Conservation (phyloP, 495 filamentous ascomycete genomes). For the Xylaria palmicola region DNA sequence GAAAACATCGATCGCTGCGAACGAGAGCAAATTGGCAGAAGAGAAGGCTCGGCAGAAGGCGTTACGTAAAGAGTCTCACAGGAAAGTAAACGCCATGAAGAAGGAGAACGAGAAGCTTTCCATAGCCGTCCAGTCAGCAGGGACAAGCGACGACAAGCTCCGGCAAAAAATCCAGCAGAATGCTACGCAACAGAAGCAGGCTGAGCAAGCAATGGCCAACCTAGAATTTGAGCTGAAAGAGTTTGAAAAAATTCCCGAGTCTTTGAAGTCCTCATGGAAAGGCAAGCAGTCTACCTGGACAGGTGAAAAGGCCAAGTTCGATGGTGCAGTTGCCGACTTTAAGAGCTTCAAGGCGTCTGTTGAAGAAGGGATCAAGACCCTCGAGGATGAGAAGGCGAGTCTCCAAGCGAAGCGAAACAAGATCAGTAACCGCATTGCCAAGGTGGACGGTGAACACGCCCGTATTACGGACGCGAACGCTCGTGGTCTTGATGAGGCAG, state of each 20-base stretch:
- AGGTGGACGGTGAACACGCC: constrained; percentile 76
- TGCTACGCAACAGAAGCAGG: constrained; percentile 73
- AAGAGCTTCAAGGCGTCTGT: constrained; percentile 60
- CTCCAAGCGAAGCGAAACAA: constrained; percentile 76
- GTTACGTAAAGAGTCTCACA: constrained; percentile 76
- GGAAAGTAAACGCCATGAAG: constrained; percentile 62
- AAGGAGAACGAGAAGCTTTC: constrained; percentile 80
- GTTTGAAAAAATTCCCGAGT: constrained; percentile 66
- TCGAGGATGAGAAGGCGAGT: constrained; percentile 65
- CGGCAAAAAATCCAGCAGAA: constrained; percentile 76
- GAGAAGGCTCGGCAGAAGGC: constrained; percentile 73
- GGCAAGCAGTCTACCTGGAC: constrained; percentile 61
- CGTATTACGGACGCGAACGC: constrained; percentile 74
- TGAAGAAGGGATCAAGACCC: constrained; percentile 60
- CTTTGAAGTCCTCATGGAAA: constrained; percentile 60
- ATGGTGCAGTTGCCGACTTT: constrained; percentile 57
- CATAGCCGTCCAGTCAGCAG: constrained; percentile 64
- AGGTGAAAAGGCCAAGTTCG: constrained; percentile 61
- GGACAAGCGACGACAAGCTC: constrained; percentile 78
- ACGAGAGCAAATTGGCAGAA: constrained; percentile 75
- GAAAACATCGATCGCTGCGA: constrained; percentile 79
- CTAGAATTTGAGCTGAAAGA: constrained; percentile 65
- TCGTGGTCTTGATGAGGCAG: constrained; percentile 70
- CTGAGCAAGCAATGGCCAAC: constrained; percentile 67
- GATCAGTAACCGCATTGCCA: constrained; percentile 69